A percentile compares a stretch with the other conserved stretches of the same genome.
Evolutionary conservation across 2,329 filamentous ascomycete genomes (phyloP).

Genomic region (Talaromyces funiculosus): DNA sequence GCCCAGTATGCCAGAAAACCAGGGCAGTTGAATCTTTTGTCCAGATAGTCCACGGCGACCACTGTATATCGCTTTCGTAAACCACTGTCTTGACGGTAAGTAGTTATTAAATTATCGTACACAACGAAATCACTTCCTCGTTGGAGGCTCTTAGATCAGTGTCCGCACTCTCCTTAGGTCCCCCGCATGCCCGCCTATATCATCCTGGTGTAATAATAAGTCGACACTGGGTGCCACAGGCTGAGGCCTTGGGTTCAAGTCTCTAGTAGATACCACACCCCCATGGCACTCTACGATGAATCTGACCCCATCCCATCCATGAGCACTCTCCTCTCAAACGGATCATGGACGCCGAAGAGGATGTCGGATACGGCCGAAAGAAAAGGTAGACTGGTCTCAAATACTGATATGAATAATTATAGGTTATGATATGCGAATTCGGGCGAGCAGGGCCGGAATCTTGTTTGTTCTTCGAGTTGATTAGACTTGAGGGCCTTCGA

Average conservation of each 20-base stretch:
- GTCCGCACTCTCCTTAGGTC: neutral
- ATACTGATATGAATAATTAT: no score
- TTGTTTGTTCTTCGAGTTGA: no score
- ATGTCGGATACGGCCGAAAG: no score
- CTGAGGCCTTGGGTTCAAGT: neutral
- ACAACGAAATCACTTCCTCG: neutral
- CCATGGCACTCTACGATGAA: slow-evolving; percentile 16
- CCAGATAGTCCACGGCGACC: slow-evolving; percentile 15
- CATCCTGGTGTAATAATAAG: neutral
- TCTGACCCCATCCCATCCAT: slow-evolving; percentile 27
- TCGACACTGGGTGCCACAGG: neutral
- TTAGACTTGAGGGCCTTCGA: no score
- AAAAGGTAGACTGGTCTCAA: no score
- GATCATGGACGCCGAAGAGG: slow-evolving; percentile 26
- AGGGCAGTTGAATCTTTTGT: slow-evolving; percentile 25
- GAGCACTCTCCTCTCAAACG: slow-evolving; percentile 29
- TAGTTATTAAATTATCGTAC: neutral
- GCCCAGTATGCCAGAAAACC: slow-evolving; percentile 28
- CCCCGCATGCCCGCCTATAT: neutral
- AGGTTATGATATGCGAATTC: no score
- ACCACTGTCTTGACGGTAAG: neutral
- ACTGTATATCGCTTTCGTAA: neutral
- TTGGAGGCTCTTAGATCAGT: neutral
- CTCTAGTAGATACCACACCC: neutral
- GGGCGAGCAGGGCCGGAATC: no score